Evolutionary conservation across 2,329 filamentous ascomycete genomes (phyloP).

Genomic region (Ophiostoma novo-ulmi): DNA sequence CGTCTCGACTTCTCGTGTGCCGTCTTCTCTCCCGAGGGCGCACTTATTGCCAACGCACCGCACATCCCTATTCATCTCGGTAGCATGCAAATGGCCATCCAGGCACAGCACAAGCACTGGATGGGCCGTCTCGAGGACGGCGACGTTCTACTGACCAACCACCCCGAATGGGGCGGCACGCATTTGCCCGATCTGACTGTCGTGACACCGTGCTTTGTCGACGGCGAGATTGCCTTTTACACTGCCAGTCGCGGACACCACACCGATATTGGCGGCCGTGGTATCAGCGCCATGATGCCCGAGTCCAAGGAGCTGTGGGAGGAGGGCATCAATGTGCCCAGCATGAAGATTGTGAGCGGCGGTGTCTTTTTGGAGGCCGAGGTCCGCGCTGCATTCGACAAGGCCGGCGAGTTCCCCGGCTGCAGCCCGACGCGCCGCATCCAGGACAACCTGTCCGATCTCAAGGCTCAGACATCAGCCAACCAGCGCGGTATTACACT

Average conservation of each 20-base stretch:
- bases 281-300: slow-evolving; percentile 77
- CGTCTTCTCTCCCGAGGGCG: slow-evolving; percentile 68
- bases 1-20: slow-evolving; percentile 79
- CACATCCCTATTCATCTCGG: slow-evolving; percentile 76
- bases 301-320: slow-evolving; percentile 61
- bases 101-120: slow-evolving; percentile 74
- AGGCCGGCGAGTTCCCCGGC: slow-evolving; percentile 61
- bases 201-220: slow-evolving; percentile 68
- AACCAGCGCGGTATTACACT: slow-evolving; percentile 71
- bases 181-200: slow-evolving; percentile 80
- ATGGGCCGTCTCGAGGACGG: slow-evolving; percentile 69
- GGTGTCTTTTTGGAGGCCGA: slow-evolving; percentile 73
- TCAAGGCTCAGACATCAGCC: slow-evolving; percentile 69
- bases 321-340: slow-evolving; percentile 60
- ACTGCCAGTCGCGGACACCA: slow-evolving; percentile 76
- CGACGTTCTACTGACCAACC: slow-evolving; percentile 78
- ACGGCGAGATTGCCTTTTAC: slow-evolving; percentile 71
- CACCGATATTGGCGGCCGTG: slow-evolving; percentile 76
- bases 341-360: slow-evolving; percentile 66
- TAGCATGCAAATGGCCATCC: slow-evolving; percentile 76
- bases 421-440: slow-evolving; percentile 67
- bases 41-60: slow-evolving; percentile 69
- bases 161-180: slow-evolving; percentile 53
- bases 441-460: slow-evolving; percentile 68
- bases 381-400: slow-evolving; percentile 61